A percentile compares a stretch with the other conserved stretches of the same genome.
phyloP scores from a whole-genome alignment of 768 basidiomycete genomes.

The Lepiota subincarnata region DNA sequence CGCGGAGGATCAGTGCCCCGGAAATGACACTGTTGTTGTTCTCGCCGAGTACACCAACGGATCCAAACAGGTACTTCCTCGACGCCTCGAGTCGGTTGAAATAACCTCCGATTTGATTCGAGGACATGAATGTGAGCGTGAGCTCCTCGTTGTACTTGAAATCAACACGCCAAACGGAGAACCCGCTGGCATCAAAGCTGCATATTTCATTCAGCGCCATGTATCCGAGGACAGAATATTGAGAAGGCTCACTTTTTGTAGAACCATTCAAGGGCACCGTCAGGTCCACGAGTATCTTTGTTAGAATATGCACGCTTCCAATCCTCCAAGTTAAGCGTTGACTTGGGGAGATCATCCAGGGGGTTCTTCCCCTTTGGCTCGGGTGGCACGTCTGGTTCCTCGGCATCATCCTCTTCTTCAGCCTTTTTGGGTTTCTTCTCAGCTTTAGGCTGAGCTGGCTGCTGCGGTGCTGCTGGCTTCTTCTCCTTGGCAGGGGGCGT shows the following conservation, averaged over 20 bases:
- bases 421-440: constrained; percentile 66
- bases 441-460: constrained; percentile 45
- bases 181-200: constrained; percentile 86
- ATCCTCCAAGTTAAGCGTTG: constrained; percentile 85
- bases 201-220: not conserved
- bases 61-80: constrained; percentile 94
- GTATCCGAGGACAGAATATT: not conserved
- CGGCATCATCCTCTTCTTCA: constrained; percentile 65
- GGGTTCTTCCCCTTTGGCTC: constrained; percentile 96
- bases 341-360: constrained; percentile 86
- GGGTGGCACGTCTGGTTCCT: constrained; percentile 64
- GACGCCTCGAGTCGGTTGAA: constrained; percentile 98
- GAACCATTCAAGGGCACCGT: constrained; percentile 91
- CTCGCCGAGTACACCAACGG: constrained; percentile 84
- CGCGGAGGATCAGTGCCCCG: constrained; percentile 81
- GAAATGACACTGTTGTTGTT: constrained; percentile 74
- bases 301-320: constrained; percentile 99
- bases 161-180: constrained; percentile 87
- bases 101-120: constrained; percentile 92
- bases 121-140: constrained; percentile 90
- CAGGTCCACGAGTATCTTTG: constrained; percentile 87
- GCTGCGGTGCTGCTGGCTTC: constrained; percentile 61
- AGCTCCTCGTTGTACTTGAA: constrained; percentile 98
- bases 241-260: constrained; percentile 72
- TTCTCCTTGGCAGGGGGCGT: constrained; percentile 74